These are phyloP conservation scores for Cryphonectria radicalis DNA, from an alignment of 2,329 filamentous ascomycete genomes.

Conservation along the genomic window DNA sequence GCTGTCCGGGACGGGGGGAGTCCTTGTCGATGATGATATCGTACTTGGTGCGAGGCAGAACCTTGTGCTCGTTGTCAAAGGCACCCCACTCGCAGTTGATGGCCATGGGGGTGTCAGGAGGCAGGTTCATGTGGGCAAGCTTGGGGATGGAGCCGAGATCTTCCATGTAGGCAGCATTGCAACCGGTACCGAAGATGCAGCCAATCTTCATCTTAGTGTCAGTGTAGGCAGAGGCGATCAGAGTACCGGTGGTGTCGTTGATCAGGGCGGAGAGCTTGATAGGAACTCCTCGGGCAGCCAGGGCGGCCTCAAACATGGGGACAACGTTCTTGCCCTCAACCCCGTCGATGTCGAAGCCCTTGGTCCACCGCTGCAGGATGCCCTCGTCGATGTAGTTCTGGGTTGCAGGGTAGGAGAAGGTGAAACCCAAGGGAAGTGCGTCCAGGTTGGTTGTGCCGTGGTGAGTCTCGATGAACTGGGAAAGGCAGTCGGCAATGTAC, in stretches of 20 bases:
- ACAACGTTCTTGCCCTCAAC: slow-evolving; percentile 92
- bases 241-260: slow-evolving; percentile 96
- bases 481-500: slow-evolving; percentile 89
- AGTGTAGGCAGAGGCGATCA: slow-evolving; percentile 97
- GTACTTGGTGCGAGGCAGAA: slow-evolving; percentile 84
- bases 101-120: slow-evolving; percentile 81
- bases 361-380: slow-evolving; percentile 93
- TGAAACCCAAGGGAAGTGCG: slow-evolving; percentile 83
- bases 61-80: slow-evolving; percentile 90
- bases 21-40: slow-evolving; percentile 88
- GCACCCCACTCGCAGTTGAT: slow-evolving; percentile 99
- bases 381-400: slow-evolving; percentile 94
- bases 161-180: slow-evolving; percentile 99
- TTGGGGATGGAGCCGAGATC: slow-evolving; percentile 89
- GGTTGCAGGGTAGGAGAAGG: slow-evolving; percentile 92
- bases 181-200: slow-evolving; percentile 97
- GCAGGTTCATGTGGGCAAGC: slow-evolving; percentile 87
- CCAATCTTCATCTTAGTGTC: slow-evolving; percentile 91
- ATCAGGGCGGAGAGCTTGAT: slow-evolving; percentile 93
- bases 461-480: slow-evolving; percentile 88
- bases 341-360: slow-evolving; percentile 92
- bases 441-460: slow-evolving; percentile 69
- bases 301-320: slow-evolving; percentile 80
- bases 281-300: slow-evolving; percentile 76
- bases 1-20: slow-evolving; percentile 89